Conservation (phyloP, 441 rosid species). For the Jatropha multifida region DNA sequence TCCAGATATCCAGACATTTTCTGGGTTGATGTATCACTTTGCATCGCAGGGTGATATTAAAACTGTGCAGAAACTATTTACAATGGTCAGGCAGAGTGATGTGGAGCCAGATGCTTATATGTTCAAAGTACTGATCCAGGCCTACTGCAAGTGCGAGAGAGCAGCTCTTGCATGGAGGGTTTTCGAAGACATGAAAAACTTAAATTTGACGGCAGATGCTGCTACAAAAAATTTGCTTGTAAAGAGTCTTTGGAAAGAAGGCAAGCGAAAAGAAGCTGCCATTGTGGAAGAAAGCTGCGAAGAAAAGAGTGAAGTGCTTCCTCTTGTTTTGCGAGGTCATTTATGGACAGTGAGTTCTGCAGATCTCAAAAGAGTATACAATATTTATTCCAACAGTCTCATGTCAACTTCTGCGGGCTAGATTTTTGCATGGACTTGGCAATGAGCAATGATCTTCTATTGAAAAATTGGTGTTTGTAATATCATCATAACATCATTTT, state of each 20-base stretch:
- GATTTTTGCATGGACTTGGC: slow-evolving; percentile 10
- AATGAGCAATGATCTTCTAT: not conserved
- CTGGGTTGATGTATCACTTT: slow-evolving; percentile 83
- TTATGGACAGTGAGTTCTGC: slow-evolving; percentile 76
- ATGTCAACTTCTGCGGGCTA: slow-evolving; percentile 12
- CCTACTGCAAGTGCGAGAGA: slow-evolving; percentile 75
- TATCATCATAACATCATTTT: not conserved
- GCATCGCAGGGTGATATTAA: slow-evolving; percentile 72
- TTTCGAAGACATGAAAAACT: slow-evolving; percentile 71
- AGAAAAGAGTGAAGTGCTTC: slow-evolving; percentile 41
- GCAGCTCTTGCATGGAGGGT: slow-evolving; percentile 79
- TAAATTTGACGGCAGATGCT: slow-evolving; percentile 58
- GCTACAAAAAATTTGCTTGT: slow-evolving; percentile 75
- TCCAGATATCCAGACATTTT: slow-evolving; percentile 87
- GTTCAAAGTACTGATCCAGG: slow-evolving; percentile 69
- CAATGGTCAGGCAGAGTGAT: slow-evolving; percentile 69
- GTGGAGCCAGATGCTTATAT: slow-evolving; percentile 71
- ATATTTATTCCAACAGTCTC: slow-evolving; percentile 56
- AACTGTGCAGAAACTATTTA: slow-evolving; percentile 67
- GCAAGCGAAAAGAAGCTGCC: slow-evolving; percentile 86
- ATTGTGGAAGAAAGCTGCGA: slow-evolving; percentile 65
- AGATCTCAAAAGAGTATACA: slow-evolving; percentile 55
- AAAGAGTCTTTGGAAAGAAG: slow-evolving; percentile 92
- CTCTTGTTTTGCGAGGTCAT: slow-evolving; percentile 61
- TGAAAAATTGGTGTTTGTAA: not conserved